These are phyloP conservation scores for Penicillium sp. DNA, from an alignment of 2,329 filamentous ascomycete genomes.

Conservation along the genomic window DNA sequence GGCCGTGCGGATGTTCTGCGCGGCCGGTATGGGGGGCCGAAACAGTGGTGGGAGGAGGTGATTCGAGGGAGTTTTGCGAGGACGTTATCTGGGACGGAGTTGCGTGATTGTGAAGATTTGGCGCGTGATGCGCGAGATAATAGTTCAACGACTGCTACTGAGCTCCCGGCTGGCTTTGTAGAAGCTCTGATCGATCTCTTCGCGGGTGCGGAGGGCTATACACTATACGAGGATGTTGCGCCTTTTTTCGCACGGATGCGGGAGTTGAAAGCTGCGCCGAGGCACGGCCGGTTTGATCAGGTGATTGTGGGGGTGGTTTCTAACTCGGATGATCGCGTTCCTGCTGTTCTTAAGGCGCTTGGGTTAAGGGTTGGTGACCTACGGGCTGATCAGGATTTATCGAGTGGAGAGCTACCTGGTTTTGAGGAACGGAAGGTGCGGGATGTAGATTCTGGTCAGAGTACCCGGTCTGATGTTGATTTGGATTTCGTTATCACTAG, in stretches of 20 bases:
- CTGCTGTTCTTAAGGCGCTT: conserved; percentile 39
- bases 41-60: conserved; percentile 47
- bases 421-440: conserved; percentile 20
- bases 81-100: conserved; percentile 12
- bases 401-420: conserved; percentile 27
- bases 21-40: conserved; percentile 38
- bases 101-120: no score
- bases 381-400: conserved; percentile 32
- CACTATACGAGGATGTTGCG: conserved; percentile 40
- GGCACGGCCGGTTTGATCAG: conserved; percentile 28
- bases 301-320: conserved; percentile 46
- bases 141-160: no score
- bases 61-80: conserved; percentile 39
- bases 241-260: conserved; percentile 38
- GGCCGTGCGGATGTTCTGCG: conserved; percentile 40
- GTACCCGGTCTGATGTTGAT: conserved; percentile 22
- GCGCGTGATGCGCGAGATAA: not conserved
- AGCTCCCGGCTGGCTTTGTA: conserved; percentile 37
- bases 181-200: conserved; percentile 40
- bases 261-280: conserved; percentile 4
- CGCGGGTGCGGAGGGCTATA: conserved; percentile 41
- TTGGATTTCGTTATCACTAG: conserved; percentile 48
- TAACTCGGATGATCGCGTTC: conserved; percentile 48
- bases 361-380: conserved; percentile 38
- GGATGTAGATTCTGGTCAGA: not conserved